Base-by-base conservation (phyloP, 2,329 filamentous ascomycete species). In the Raffaelea arxii region DNA sequence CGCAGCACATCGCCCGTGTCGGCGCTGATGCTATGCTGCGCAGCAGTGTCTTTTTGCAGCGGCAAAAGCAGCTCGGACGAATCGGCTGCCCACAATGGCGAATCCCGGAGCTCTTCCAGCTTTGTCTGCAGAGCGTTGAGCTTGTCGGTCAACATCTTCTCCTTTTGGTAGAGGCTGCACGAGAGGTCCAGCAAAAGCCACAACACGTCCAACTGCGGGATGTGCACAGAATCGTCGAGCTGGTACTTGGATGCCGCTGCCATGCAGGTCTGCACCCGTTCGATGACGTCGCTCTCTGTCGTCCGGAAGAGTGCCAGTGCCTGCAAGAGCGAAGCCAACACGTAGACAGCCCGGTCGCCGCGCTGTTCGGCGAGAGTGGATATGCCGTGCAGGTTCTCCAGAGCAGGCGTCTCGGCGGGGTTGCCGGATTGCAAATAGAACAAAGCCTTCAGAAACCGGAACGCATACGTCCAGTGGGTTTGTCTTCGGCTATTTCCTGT, bases 401-500 rank as follows among this genome's bases (percentile, higher is more conserved):
- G 64, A 0, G 81, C 73, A 41, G 78, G 70, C 2, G 72, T 69
- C 49, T 90, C 86, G 12, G 77, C 72, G 10, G 74, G 70, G 38
- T 68, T 76, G 4, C 74, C 70, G 41, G 73, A 70, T 54, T 85
- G 75, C 43, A 87, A 65, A 49, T 83, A 77, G 40, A 89, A 74
- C 0, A 82, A 78, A 0, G 82, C 78, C 53, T 86, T 84, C 14
- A 90, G 65, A 40, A 91, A 79, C 7, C 84, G 79, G 55, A 90
- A 84, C 1, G 82, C 82, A 58, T 90, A 91, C 16, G 82, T 72
- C 86, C 86, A 91, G 43, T 80, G 75, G 85, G 81, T 58, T 81
- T 78, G 56, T 79, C 81, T 30, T 70, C 78, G 49, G 14, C 48
- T 16, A 6, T 9, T n/a, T n/a, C n/a, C n/a, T n/a, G n/a, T n/a